Base-by-base conservation (phyloP, 805 yeast genomes). In the Saturnispora galanensis region DNA sequence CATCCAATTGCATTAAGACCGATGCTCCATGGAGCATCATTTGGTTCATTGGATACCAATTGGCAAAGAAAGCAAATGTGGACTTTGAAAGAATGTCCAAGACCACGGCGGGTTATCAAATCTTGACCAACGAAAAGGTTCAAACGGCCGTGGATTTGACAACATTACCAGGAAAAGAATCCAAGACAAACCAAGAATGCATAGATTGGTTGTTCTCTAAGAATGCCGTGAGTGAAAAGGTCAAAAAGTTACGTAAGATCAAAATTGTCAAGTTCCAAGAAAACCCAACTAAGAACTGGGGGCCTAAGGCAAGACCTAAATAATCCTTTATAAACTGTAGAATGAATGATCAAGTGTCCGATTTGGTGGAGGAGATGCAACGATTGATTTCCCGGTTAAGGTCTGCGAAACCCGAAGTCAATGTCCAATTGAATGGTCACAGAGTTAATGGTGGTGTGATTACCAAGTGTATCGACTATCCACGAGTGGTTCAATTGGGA, bases 241-340 rank as follows among this genome's bases (percentile, higher is more conserved):
- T 88, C 45, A 77, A 77, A 53, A 68, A 64, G 45, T 66, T 86
- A 44, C 73, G 96, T 56, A 79, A 76, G 50, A 71, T 86, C 47
- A 87, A 87, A 63, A 76, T 90, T 58, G 87, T 87, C 11, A 72
- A 96, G 55, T 90, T 74, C 63, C 98, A 89, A 60, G 88, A 80
- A 57, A 90, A 89, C 57, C 99, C 99, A 12, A 75, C 87, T 1
- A 85, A 84, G 59, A 81, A 85, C 60, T 93, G 99, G 99, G 99
- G 99, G 1, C 99, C 59, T 12, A 54, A 53, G 35, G 78, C 96
- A 3, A 79, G 83, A 56, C 94, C 95, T 16, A 63, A 63, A 37
- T 58, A 49, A 21, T 32, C 13, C 16, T 21, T 21, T 21, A 21
- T 21, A 21, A 6, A 4, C 26, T 21, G 26, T 21, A 21, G 26